A percentile compares a stretch with the other conserved stretches of the same genome.
Conservation (phyloP, 768 basidiomycete genomes). For the Gymnopilus junonius region DNA sequence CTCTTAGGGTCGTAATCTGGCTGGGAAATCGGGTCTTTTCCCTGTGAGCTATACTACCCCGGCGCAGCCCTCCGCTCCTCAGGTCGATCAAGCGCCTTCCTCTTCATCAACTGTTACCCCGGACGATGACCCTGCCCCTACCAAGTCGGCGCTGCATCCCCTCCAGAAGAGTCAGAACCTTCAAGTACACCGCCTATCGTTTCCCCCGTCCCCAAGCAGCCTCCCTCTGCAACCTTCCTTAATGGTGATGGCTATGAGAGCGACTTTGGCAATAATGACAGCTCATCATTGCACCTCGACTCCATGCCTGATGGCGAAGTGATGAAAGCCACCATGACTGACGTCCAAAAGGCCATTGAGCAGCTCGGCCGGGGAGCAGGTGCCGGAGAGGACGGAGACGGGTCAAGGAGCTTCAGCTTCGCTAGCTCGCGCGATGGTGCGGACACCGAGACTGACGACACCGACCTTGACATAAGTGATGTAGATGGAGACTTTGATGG, state of each 20-base stretch:
- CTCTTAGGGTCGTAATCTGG: conserved; percentile 75
- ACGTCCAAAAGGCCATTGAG: conserved; percentile 90
- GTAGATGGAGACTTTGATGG: conserved; percentile 44
- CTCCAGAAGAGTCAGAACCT: conserved; percentile 52
- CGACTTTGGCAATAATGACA: conserved; percentile 15
- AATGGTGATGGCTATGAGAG: conserved; percentile 29
- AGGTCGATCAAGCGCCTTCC: conserved; percentile 23
- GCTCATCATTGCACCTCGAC: conserved; percentile 20
- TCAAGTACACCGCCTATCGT: conserved; percentile 32
- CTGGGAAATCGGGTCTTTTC: conserved; percentile 88
- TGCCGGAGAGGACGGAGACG: conserved; percentile 60
- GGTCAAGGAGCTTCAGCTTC: conserved; percentile 77
- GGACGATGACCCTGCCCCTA: conserved; percentile 3
- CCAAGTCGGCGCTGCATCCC: conserved; percentile 32
- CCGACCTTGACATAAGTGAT: conserved; percentile 53
- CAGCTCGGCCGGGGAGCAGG: conserved; percentile 64
- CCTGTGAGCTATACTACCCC: conserved; percentile 86
- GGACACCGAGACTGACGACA: conserved; percentile 61
- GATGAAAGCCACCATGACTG: conserved; percentile 89
- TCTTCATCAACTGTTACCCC: conserved; percentile 16
- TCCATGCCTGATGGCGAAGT: conserved; percentile 52
- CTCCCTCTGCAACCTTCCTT: conserved; percentile 29
- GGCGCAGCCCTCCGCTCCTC: conserved; percentile 54
- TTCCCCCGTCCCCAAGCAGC: conserved; percentile 42
- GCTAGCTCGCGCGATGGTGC: conserved; percentile 64